Percentiles rank a stretch among this genome's conserved stretches.
Evolutionary conservation across 2,329 filamentous ascomycete genomes (phyloP).

Genomic region (Trichoderma guizhouense): DNA sequence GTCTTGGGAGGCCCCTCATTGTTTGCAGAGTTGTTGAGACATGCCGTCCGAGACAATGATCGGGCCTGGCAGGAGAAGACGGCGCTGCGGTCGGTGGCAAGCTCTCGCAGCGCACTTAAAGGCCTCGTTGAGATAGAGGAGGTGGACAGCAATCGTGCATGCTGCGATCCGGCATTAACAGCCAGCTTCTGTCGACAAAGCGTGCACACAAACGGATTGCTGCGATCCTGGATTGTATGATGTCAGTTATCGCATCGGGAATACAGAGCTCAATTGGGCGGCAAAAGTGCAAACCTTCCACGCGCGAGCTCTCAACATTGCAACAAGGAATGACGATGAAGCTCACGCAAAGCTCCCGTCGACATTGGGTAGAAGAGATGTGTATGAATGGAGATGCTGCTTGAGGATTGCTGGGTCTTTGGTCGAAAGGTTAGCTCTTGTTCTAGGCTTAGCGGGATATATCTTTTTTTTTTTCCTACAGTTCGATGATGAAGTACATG

Average conservation of each 20-base stretch:
- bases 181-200: constrained; percentile 36
- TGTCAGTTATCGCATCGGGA: constrained; percentile 5
- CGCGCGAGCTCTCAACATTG: constrained; percentile 44
- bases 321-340: constrained; percentile 21
- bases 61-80: constrained; percentile 21
- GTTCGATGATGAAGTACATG: neutral
- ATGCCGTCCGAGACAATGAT: constrained; percentile 29
- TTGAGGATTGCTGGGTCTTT: neutral
- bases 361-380: constrained; percentile 5
- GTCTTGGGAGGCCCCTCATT: constrained; percentile 22
- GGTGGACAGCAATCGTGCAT: neutral
- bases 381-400: neutral
- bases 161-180: constrained; percentile 17
- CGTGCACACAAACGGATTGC: constrained; percentile 41
- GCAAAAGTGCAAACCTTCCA: constrained; percentile 35
- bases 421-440: neutral
- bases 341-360: neutral
- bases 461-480: neutral
- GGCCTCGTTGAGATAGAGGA: neutral
- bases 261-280: neutral
- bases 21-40: constrained; percentile 22
- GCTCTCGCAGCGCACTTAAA: neutral
- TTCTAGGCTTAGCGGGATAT: neutral
- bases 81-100: neutral
- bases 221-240: constrained; percentile 31